phyloP scores from a whole-genome alignment of 352 stramenopile species.

The Globisporangium paddicum region DNA sequence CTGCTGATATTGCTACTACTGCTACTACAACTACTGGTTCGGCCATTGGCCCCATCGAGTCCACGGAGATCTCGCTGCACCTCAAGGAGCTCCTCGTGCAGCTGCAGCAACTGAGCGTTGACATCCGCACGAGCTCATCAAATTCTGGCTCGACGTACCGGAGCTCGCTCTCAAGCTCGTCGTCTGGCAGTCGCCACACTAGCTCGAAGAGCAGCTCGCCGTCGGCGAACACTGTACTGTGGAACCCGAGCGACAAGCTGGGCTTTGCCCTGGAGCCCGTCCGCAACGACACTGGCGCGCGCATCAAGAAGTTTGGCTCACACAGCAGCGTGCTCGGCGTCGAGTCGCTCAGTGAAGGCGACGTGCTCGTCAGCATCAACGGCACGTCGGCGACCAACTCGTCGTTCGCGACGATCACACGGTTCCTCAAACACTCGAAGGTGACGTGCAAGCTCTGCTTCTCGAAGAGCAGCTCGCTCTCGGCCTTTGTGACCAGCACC shows the following conservation, averaged over 20 bases:
- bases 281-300: constrained; percentile 40
- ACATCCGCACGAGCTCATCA: constrained; percentile 53
- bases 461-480: constrained; percentile 16
- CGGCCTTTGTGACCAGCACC: neutral
- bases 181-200: constrained; percentile 25
- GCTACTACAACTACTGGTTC: neutral
- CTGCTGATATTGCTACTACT: neutral
- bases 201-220: constrained; percentile 13
- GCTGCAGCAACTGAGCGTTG: constrained; percentile 63
- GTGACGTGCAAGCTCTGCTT: constrained; percentile 75
- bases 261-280: constrained; percentile 55
- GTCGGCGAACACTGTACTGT: constrained; percentile 46
- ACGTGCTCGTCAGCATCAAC: constrained; percentile 78
- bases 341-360: constrained; percentile 44
- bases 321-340: constrained; percentile 69
- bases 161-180: constrained; percentile 69
- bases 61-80: constrained; percentile 55
- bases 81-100: constrained; percentile 68
- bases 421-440: constrained; percentile 78
- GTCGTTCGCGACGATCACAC: constrained; percentile 60
- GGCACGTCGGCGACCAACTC: constrained; percentile 47
- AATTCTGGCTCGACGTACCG: constrained; percentile 58
- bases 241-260: constrained; percentile 75
- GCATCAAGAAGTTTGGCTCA: constrained; percentile 62
- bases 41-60: constrained; percentile 41